Evolutionary conservation across 2,329 filamentous ascomycete genomes (phyloP).

Genomic region (Penicillium hesseltinei): DNA sequence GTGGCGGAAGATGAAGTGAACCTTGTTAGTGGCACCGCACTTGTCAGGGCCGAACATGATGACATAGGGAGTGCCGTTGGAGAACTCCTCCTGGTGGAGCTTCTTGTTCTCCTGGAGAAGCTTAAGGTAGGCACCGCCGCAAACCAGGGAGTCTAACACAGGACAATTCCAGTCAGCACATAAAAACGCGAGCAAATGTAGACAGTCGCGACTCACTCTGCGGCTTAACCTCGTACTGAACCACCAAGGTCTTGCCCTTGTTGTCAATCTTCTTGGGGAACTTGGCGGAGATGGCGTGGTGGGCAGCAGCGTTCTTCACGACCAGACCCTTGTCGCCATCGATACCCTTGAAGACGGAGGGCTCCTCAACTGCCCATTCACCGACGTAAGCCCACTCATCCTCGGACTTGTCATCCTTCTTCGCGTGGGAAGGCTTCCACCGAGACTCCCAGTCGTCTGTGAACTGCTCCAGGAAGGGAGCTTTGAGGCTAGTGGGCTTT

Average conservation of each 20-base stretch:
- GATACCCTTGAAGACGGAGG: conserved; percentile 82
- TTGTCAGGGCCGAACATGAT: conserved; percentile 99
- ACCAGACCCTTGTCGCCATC: conserved; percentile 95
- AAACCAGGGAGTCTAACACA: conserved; percentile 81
- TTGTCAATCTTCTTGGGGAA: conserved; percentile 95
- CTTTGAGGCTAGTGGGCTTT: conserved; percentile 90
- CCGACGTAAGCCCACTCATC: conserved; percentile 98
- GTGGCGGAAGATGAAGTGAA: conserved; percentile 98
- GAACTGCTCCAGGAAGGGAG: conserved; percentile 97
- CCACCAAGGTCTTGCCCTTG: conserved; percentile 94
- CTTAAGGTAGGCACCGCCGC: conserved; percentile 98
- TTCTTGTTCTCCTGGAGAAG: conserved; percentile 96
- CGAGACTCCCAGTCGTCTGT: conserved; percentile 90
- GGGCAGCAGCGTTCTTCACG: conserved; percentile 94
- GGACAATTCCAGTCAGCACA: not conserved
- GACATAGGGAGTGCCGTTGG: conserved; percentile 93
- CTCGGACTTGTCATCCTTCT: conserved; percentile 83
- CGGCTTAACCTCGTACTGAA: conserved; percentile 99
- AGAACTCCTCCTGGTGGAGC: conserved; percentile 96
- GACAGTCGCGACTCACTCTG: conserved; percentile 69
- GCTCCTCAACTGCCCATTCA: conserved; percentile 96
- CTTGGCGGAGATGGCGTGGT: conserved; percentile 99
- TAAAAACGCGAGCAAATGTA: not conserved
- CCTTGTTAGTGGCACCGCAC: conserved; percentile 98
- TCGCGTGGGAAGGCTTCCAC: conserved; percentile 94